Conservation (phyloP, 2,329 filamentous ascomycete species). For the Aphanocladium album region DNA sequence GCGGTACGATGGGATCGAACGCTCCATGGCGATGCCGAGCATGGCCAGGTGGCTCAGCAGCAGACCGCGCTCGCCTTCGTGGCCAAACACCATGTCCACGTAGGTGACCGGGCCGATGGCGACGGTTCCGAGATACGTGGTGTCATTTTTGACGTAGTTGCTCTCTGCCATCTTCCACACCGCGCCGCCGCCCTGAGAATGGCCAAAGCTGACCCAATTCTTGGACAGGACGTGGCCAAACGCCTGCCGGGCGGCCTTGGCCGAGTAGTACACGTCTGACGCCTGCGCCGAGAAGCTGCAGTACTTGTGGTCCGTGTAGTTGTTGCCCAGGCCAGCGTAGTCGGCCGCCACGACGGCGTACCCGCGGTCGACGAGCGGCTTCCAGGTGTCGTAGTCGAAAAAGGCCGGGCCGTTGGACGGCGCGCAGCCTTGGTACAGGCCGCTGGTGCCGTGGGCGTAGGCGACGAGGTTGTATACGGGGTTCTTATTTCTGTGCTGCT, state of each 20-base stretch:
- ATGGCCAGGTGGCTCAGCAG: slow-evolving; percentile 5
- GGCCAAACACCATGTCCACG: slow-evolving; percentile 13
- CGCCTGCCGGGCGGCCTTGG: slow-evolving; percentile 9
- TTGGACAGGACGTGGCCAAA: slow-evolving; percentile 9
- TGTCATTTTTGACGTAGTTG: slow-evolving; percentile 2
- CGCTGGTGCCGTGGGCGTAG: slow-evolving; percentile 17
- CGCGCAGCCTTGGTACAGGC: slow-evolving; percentile 16
- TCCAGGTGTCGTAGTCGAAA: slow-evolving; percentile 17
- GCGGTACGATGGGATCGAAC: neutral
- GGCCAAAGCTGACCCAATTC: slow-evolving; percentile 15
- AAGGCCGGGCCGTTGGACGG: slow-evolving; percentile 14
- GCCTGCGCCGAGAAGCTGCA: neutral
- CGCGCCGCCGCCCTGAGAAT: slow-evolving; percentile 19
- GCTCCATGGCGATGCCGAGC: slow-evolving; percentile 2
- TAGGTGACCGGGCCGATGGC: slow-evolving; percentile 15
- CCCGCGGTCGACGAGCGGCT: slow-evolving; percentile 9
- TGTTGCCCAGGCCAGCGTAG: slow-evolving; percentile 20
- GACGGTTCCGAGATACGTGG: slow-evolving; percentile 13
- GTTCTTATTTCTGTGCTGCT: neutral
- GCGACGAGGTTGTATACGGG: slow-evolving; percentile 8
- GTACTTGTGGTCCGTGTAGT: slow-evolving; percentile 19
- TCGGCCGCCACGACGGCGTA: slow-evolving; percentile 20
- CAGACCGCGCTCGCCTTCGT: neutral
- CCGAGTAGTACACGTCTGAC: slow-evolving; percentile 14
- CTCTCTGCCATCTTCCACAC: slow-evolving; percentile 19